phyloP scores from a whole-genome alignment of 2,329 filamentous ascomycete genomes.

The Aspergillus sp. region DNA sequence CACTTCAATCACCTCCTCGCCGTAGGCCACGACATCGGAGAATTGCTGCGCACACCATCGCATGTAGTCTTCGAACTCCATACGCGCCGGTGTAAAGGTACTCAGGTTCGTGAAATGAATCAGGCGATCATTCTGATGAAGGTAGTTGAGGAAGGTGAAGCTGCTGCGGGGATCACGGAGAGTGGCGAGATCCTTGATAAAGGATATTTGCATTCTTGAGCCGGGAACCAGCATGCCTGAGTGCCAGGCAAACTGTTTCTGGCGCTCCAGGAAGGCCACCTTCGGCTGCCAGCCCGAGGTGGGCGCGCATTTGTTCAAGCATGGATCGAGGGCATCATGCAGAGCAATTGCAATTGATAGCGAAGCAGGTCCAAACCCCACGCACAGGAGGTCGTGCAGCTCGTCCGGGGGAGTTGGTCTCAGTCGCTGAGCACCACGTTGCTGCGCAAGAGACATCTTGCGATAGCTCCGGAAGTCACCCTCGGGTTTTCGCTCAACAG shows the following conservation, averaged over 20 bases:
- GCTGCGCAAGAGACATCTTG: slow-evolving; percentile 25
- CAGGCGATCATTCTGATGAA: slow-evolving; percentile 76
- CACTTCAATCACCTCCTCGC: slow-evolving; percentile 73
- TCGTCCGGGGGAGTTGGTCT: slow-evolving; percentile 59
- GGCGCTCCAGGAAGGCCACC: slow-evolving; percentile 85
- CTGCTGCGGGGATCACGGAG: slow-evolving; percentile 82
- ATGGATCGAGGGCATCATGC: slow-evolving; percentile 68
- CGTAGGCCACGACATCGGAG: slow-evolving; percentile 69
- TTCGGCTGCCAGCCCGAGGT: slow-evolving; percentile 56
- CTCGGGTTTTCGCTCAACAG: slow-evolving; percentile 25
- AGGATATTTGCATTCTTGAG: slow-evolving; percentile 96
- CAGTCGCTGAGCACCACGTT: slow-evolving; percentile 45
- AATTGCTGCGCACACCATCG: slow-evolving; percentile 87
- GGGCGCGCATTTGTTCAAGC: slow-evolving; percentile 40
- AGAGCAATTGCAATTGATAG: slow-evolving; percentile 86
- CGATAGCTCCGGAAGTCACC: slow-evolving; percentile 25
- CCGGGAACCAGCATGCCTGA: slow-evolving; percentile 92
- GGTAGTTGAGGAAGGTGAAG: slow-evolving; percentile 95
- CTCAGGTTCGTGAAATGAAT: slow-evolving; percentile 87
- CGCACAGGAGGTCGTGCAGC: slow-evolving; percentile 80
- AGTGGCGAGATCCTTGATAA: slow-evolving; percentile 92
- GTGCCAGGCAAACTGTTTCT: slow-evolving; percentile 84
- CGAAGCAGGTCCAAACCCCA: slow-evolving; percentile 91
- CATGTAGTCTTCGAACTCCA: slow-evolving; percentile 95
- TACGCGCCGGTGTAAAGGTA: slow-evolving; percentile 81